Base-by-base conservation (phyloP, 257 asterid species). In the Primulina eburnea region DNA sequence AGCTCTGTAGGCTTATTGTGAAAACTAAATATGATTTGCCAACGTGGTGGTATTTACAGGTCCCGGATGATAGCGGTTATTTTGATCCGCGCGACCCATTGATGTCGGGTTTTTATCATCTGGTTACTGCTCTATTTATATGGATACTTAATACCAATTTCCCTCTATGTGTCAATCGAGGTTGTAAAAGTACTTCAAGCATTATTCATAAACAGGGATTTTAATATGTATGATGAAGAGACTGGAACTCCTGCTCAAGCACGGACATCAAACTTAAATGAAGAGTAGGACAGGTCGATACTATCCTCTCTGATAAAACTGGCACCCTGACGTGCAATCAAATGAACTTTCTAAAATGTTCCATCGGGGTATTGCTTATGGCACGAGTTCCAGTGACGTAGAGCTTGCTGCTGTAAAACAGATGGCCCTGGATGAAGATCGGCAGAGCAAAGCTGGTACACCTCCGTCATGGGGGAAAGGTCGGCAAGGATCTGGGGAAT, bases 301-400 rank as follows among this genome's bases (percentile, higher is more conserved):
- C 98, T 8, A 90, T 92, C 66, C 87, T 92, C 67, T 90, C 98
- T 0, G 98, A 92, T 76, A 92, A 92, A 87, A 92, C 98, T 5
- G 98, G 98, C 71, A 92, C 98, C n/a, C 77, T 92, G 77, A 92
- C 98, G 8, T 92, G 98, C 81, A 92, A 92, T 82, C 98, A 92
- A 78, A 92, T 92, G 97, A 97, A 92, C 82, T 92, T 90, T 75
- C 85, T 92, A 57, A 92, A 92, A 80, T 92, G 98, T 84, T 92
- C 98, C 65, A 88, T 92, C 80, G 97, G 92, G 98, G 98, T 53
- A 67, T 64, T 57, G 80, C 95, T 35, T 92, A 88, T 32, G 98
- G 98, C 4, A 83, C 79, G 67, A 79, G 86, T 26, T 86, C 93
- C 70, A 88, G 98, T 78, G 97, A 90, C 70, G 96, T 92, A 33